These are phyloP conservation scores for Cylindrotheca closterium DNA, from an alignment of 108 stramenopile genomes.

Conservation along the genomic window DNA sequence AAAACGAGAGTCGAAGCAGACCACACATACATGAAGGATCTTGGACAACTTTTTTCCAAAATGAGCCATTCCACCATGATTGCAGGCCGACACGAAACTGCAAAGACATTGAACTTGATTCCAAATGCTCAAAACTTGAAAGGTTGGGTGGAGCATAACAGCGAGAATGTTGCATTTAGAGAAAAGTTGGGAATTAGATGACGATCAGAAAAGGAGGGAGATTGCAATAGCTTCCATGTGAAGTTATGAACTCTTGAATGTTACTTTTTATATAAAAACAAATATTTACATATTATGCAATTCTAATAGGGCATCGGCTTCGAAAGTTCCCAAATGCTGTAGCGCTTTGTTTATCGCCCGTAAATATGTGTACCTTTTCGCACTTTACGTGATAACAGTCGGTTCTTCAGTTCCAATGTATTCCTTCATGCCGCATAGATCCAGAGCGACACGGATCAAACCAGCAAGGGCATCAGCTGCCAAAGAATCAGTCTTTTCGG, in stretches of 20 bases:
- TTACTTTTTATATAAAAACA: too few species aligned
- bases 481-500: constrained; percentile 71
- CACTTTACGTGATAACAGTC: constrained; percentile 99
- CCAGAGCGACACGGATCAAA: constrained; percentile 87
- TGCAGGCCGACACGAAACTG: constrained; percentile 37
- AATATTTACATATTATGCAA: too few species aligned
- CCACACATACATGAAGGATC: constrained; percentile 58
- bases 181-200: constrained; percentile 60
- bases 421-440: constrained; percentile 84
- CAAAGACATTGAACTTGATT: constrained; percentile 52
- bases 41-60: constrained; percentile 53
- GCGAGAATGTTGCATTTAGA: constrained; percentile 47
- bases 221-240: too few species aligned
- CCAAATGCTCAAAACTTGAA: constrained; percentile 41
- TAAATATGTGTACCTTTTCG: too few species aligned
- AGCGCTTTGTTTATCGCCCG: too few species aligned
- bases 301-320: too few species aligned
- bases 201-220: background rate
- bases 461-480: constrained; percentile 81
- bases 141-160: constrained; percentile 55
- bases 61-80: constrained; percentile 41
- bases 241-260: too few species aligned
- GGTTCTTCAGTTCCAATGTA: constrained; percentile 94
- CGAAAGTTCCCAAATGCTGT: too few species aligned
- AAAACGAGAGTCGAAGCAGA: constrained; percentile 21